Base-by-base conservation (phyloP, 768 basidiomycete genomes). In the Termitomyces sp. region DNA sequence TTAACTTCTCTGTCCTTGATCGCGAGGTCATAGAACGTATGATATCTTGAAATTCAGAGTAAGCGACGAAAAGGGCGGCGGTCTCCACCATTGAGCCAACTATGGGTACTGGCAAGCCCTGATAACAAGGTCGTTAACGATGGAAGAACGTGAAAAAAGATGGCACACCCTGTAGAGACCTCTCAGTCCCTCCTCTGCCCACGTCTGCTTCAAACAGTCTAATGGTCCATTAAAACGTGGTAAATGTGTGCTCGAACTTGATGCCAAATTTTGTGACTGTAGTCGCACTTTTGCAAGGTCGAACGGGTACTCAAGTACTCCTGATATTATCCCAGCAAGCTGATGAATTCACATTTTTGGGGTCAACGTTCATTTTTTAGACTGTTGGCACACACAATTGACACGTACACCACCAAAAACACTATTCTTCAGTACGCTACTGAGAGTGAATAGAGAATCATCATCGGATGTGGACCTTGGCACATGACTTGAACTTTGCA, bases 101-200 rank as follows among this genome's bases (percentile, higher is more conserved):
- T 31, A 99, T 78, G 0, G 96, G 96, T 42, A 93, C 92, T n/a
- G 95, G 93, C 3, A 98, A 77, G 16, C 96, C 96, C 95, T 94
- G 49, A 24, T 54, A 33, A 47, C 37, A n/a, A n/a, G 22, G 34
- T 36, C 9, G 3, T 55, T 2, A 56, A 55, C 5, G 4, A 5
- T 51, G 18, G 4, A 6, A 26, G 24, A 18, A 9, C 22, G 45
- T 51, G 31, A 39, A 24, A 31, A 34, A 10, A 28, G 29, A 9
- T n/a, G 16, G 76, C 89, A 55, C 59, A 97, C 95, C 53, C 95
- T 77, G 73, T 97, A 98, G 24, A 98, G 75, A 1, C 94, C 95
- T 46, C 82, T 74, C 29, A 94, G 62, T 1, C 95, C 95, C 70
- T 97, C 95, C 57, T 85, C 85, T 60, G 68, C 68, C 77, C 85